phyloP scores from a whole-genome alignment of 2,329 filamentous ascomycete genomes.

The Colletotrichum destructivum region DNA sequence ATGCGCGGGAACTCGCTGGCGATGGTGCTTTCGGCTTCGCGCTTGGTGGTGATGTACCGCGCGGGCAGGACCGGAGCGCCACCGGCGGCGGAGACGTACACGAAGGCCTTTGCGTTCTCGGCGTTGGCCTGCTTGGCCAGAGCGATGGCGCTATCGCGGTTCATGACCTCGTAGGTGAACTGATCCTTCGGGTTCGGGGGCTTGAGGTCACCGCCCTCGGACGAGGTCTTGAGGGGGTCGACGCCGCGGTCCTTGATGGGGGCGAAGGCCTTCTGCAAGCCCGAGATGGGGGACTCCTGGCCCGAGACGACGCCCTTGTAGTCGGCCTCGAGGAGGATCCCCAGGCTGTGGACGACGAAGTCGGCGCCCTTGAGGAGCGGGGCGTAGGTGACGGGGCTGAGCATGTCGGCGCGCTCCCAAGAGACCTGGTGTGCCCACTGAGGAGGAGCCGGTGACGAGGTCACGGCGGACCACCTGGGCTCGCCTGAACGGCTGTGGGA shows the following conservation, averaged over 20 bases:
- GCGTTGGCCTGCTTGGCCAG: constrained; percentile 83
- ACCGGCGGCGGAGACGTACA: constrained; percentile 90
- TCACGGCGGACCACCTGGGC: constrained; percentile 86
- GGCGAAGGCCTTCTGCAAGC: constrained; percentile 84
- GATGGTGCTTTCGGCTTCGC: constrained; percentile 88
- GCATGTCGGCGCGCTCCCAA: constrained; percentile 91
- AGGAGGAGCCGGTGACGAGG: constrained; percentile 79
- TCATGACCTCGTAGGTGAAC: constrained; percentile 97
- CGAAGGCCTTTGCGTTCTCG: constrained; percentile 78
- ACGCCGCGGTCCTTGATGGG: constrained; percentile 73
- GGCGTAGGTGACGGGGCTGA: constrained; percentile 85
- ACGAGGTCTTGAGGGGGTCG: constrained; percentile 78
- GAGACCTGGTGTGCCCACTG: constrained; percentile 86
- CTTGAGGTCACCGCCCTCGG: constrained; percentile 71
- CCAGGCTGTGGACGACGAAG: constrained; percentile 94
- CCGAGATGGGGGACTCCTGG: constrained; percentile 84
- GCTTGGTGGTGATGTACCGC: constrained; percentile 92
- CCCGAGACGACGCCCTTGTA: constrained; percentile 95
- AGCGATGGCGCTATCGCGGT: constrained; percentile 88
- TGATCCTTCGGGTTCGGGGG: constrained; percentile 79
- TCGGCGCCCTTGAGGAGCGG: constrained; percentile 82
- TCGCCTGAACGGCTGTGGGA: constrained; percentile 84
- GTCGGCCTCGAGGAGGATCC: constrained; percentile 95
- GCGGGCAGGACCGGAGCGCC: constrained; percentile 87
- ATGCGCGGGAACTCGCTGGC: constrained; percentile 79